Conservation (phyloP, 2,329 filamentous ascomycete genomes). For the Diplodia corticola region DNA sequence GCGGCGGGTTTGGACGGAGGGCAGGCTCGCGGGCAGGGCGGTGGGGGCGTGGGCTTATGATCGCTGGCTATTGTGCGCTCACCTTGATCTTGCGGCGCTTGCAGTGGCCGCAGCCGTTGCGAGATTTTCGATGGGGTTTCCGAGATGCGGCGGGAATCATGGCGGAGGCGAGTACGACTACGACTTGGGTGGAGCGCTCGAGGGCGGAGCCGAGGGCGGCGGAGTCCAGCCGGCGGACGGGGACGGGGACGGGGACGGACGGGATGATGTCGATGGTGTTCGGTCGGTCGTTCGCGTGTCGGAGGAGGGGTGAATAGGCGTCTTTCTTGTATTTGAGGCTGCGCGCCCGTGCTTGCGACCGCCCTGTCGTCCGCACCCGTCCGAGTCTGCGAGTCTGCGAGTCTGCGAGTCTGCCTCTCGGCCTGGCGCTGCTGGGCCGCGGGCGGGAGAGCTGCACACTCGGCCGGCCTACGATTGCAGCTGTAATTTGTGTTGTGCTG, state of each 20-base stretch:
- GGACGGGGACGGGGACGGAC: too few relatives aligned
- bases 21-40: neutral
- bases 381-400: too few relatives aligned
- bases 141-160: slow-evolving; percentile 18
- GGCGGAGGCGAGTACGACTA: neutral
- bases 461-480: too few relatives aligned
- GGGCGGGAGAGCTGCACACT: too few relatives aligned
- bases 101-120: slow-evolving; percentile 22
- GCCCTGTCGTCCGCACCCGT: neutral
- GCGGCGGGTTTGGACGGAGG: neutral
- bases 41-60: neutral
- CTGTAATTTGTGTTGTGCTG: too few relatives aligned
- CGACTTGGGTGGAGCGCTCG: too few relatives aligned
- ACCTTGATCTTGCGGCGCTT: slow-evolving; percentile 22
- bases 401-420: neutral
- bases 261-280: neutral
- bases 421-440: neutral
- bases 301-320: neutral
- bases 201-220: too few relatives aligned
- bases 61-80: neutral
- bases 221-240: too few relatives aligned
- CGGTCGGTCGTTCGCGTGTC: neutral
- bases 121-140: slow-evolving; percentile 17
- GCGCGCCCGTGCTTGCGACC: neutral
- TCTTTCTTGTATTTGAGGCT: neutral